Conservation (phyloP, 1,139 yeast species). For the Yamadazyma atmosphaerica region DNA sequence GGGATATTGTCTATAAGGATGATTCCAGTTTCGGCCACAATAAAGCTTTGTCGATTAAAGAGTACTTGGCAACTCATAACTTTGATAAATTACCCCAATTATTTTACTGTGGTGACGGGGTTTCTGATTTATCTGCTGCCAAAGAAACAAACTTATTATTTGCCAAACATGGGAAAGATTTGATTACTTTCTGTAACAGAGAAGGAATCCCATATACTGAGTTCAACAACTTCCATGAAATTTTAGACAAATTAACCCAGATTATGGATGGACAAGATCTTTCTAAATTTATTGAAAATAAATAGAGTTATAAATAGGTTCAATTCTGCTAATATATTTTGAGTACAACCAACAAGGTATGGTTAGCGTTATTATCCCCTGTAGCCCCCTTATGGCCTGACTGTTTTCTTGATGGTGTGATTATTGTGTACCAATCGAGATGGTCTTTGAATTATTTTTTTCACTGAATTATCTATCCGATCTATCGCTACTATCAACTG, state of each 20-base stretch:
- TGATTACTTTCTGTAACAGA: slow-evolving; percentile 77
- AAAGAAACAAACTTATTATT: slow-evolving; percentile 89
- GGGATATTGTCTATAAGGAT: slow-evolving; percentile 87
- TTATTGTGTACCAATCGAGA: neutral
- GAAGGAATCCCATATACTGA: slow-evolving; percentile 84
- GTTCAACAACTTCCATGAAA: slow-evolving; percentile 74
- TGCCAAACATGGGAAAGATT: slow-evolving; percentile 90
- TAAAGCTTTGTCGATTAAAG: slow-evolving; percentile 78
- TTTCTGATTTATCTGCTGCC: slow-evolving; percentile 92
- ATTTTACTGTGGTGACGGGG: slow-evolving; percentile 97
- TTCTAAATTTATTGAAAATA: slow-evolving; percentile 30
- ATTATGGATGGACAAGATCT: slow-evolving; percentile 33
- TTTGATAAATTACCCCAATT: slow-evolving; percentile 49
- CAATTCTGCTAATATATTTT: neutral
- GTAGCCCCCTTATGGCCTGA: too few species aligned
- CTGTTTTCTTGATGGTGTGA: neutral
- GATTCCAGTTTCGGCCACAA: slow-evolving; percentile 92
- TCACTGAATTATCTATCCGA: too few species aligned
- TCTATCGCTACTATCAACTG: too few species aligned
- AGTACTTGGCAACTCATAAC: slow-evolving; percentile 52
- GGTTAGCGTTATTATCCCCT: too few species aligned
- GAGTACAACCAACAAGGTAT: too few species aligned
- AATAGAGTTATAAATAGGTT: slow-evolving; percentile 6
- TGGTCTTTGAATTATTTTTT: too few species aligned
- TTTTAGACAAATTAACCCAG: slow-evolving; percentile 50